Evolutionary conservation across 2,329 filamentous ascomycete genomes (phyloP), one percentile per base, ranked within the genome.

Genomic region (Ophiosphaerella herpotricha): DNA sequence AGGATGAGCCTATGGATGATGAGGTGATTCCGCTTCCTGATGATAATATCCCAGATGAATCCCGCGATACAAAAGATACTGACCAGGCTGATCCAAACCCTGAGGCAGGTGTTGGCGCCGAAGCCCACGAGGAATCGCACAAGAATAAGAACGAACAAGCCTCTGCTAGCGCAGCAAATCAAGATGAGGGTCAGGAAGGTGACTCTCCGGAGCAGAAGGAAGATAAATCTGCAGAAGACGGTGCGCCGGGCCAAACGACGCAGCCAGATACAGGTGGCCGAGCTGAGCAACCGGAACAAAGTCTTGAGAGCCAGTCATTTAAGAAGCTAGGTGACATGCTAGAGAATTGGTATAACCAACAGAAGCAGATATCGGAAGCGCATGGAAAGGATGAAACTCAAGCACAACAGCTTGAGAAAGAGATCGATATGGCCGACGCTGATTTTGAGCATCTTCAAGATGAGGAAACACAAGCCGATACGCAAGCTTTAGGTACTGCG

Each of bases 391-490:
- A 81, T 11, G 74, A 80, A 16, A 78, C 82, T 29, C 74, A 84
- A 58, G 76, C 79, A 43, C 67, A 75, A 50, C 69, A 74, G 38
- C 66, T 70, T 76, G 58, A 77, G 70, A 61, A 81, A 55, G 84
- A 89, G 52, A 79, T 85, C n/a, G 86, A 94, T 54, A 88, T 90
- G 80, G 80, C 83, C 8, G 82, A 87, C 66, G 84, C 84, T n/a
- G 91, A 97, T 67, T 97, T 97, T 67, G 91, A 97, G 75, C 94
- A 99, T 74, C 79, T 97, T 3, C 87, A 88, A 53, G 86, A 97
- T 58, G 90, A 97, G 52, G 83, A 94, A 26, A 84, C 86, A 24
- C 82, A 87, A 46, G 84, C 88, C n/a, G 92, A 97, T 69, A 86
- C 91, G 1, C 94, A 99, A 75, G 94, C 94, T 12, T 82, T 99